Conservation (phyloP, 176 grass and related monocot species). For the Lolium multiflorum region DNA sequence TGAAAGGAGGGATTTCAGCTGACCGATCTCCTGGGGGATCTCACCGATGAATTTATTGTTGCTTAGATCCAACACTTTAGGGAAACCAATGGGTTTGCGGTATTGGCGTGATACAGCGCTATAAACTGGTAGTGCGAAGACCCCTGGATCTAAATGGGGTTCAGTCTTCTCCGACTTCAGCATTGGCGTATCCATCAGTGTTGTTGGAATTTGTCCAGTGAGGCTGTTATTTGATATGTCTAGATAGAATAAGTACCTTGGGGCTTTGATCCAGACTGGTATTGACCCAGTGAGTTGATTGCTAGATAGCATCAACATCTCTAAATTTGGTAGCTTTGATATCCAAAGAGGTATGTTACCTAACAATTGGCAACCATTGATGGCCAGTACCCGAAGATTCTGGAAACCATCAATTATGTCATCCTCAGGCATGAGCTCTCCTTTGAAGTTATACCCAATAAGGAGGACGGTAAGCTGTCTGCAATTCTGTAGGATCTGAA, state of each 20-base stretch:
- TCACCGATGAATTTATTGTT: too few species aligned
- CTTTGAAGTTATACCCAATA: too few species aligned
- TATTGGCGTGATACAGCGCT: not conserved
- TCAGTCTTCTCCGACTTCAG: not conserved
- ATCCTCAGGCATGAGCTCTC: too few species aligned
- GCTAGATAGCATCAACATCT: not conserved
- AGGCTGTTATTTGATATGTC: conserved; percentile 47
- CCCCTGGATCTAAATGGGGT: not conserved
- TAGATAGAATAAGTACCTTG: conserved; percentile 12
- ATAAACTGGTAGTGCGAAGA: conserved; percentile 22
- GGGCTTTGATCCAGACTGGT: conserved; percentile 30
- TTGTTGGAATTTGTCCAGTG: conserved; percentile 22
- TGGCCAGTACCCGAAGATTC: too few species aligned
- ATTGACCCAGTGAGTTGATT: conserved; percentile 46
- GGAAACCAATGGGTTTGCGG: not conserved
- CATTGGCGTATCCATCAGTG: conserved; percentile 23
- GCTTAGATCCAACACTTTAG: not conserved
- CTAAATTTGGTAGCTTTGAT: conserved; percentile 36
- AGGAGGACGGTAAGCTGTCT: too few species aligned
- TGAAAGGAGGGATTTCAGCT: too few species aligned
- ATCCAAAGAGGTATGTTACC: conserved; percentile 48
- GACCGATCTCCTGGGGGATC: too few species aligned
- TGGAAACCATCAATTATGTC: too few species aligned
- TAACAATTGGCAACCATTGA: not conserved
- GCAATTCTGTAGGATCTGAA: too few species aligned